Evolutionary conservation across 2,329 filamentous ascomycete genomes (phyloP), one percentile per base, ranked within the genome.

Genomic region (Aspergillus quadrilineatus): DNA sequence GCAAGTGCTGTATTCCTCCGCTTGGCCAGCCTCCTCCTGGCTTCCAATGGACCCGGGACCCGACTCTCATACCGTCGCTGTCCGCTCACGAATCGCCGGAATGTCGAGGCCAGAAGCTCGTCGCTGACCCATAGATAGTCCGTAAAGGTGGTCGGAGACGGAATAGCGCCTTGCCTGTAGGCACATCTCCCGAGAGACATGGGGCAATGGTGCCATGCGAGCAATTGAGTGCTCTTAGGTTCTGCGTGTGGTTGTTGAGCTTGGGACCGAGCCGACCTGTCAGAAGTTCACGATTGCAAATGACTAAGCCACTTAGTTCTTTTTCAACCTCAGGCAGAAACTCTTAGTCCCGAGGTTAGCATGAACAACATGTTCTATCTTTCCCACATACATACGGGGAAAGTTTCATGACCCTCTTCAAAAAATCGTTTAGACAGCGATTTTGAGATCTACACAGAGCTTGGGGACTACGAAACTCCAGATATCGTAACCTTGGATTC

Each of bases 41-140:
- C 83, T 71, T 87, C 85, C 73, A 87, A 74, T 65, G 85, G 85
- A 2, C 85, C 85, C 9, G 85, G 85, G 3, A 85, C 80, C 61
- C 79, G 78, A 74, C 84, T 85, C 62, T 82, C 83, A 79, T 84
- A 75, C 60, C 84, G 79, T 65, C 77, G 76, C 57, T 79, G 76
- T 41, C 71, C 67, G 60, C 73, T 75, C 56, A 72, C 71, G 58
- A 75, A 77, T 44, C 75, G 79, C 52, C 76, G 73, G 70, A 84
- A 85, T 26, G 78, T 77, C 12, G 71, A 67, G 4, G 73, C 64
- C 14, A 80, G 70, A 22, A 77, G 60, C 47, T 77, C 75, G 52
- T 80, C 77, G 59, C 75, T 75, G 53, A 79, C 73, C 77, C 77
- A 80, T 17, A 78, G 63, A 59, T 75, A 65, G 42, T 77, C 73